Conservation (phyloP, 352 stramenopile species). For the Peronospora farinosa region DNA sequence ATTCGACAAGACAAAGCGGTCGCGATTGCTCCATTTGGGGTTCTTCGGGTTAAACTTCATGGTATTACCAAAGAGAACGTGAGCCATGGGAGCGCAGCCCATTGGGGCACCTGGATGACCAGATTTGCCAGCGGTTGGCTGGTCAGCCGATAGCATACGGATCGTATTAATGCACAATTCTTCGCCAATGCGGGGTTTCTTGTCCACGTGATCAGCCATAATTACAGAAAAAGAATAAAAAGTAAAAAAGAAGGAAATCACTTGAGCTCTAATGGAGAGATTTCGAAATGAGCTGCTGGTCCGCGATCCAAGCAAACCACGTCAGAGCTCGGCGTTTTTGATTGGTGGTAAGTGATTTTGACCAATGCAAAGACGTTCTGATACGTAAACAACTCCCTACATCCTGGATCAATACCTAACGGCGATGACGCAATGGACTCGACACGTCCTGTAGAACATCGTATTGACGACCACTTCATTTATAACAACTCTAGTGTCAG, state of each 20-base stretch:
- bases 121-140: slow-evolving; percentile 95
- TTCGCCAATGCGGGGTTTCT: slow-evolving; percentile 73
- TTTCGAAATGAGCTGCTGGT: slow-evolving; percentile 35
- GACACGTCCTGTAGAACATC: too few species aligned
- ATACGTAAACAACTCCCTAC: slow-evolving; percentile 8
- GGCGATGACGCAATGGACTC: slow-evolving; percentile 20
- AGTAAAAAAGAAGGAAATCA: slow-evolving; percentile 5
- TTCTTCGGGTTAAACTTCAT: slow-evolving; percentile 88
- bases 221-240: slow-evolving; percentile 8
- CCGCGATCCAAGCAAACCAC: slow-evolving; percentile 21
- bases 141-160: slow-evolving; percentile 94
- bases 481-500: too few species aligned
- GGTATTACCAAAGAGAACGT: slow-evolving; percentile 92
- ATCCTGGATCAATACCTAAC: neutral
- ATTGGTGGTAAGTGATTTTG: slow-evolving; percentile 6
- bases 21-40: slow-evolving; percentile 90
- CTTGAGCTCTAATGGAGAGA: slow-evolving; percentile 36
- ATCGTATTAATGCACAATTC: slow-evolving; percentile 97
- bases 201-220: slow-evolving; percentile 76
- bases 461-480: too few species aligned
- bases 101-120: slow-evolving; percentile 97
- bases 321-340: slow-evolving; percentile 3
- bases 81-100: slow-evolving; percentile 97
- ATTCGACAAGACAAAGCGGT: slow-evolving; percentile 99
- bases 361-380: slow-evolving; percentile 7